Base-by-base conservation (phyloP, 2,329 filamentous ascomycete genomes). In the Cucurbitaria berberidis region DNA sequence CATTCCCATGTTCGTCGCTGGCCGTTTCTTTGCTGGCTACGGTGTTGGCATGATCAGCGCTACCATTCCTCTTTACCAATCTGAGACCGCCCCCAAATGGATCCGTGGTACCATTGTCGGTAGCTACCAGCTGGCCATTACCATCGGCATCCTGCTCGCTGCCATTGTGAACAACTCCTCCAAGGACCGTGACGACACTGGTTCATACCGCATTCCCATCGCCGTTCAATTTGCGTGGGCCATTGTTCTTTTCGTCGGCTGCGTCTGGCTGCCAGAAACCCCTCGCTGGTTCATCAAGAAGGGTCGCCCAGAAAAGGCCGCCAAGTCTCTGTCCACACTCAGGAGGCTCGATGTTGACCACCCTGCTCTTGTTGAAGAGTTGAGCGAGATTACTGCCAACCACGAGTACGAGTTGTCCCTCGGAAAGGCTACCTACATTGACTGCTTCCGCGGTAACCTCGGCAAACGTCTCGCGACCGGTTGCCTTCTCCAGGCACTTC, bases 201-300 rank as follows among this genome's bases (percentile, higher is more conserved):
- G 85, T 3, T 86, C 89, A 2, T 93, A 91, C 72, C 86, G 89
- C 35, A 91, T 93, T 41, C 90, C 90, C 3, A 83, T 92, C 44
- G 87, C 87, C 27, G 80, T 93, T 4, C 90, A 93, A 72, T 84
- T 93, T 56, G 81, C 86, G 0, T 92, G 89, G 82, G 88, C 89
- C 13, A 80, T 88, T 48, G 82, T 92, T 46, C 79, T 93, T 27
- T 83, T 87, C 19, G 73, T 83, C 19, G 89, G 72, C 16, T 74
- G 67, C 41, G 74, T 88, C 36, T 76, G 91, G 47, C 79, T 93
- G 5, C 90, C 90, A 8, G 90, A 93, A 75, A 93, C 90, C 0
- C 90, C 90, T 19, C 86, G 90, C 36, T 91, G 78, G 74, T 78
- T 87, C 21, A 85, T 91, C 75, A 89, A 86, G 76, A 78, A 79